Percentiles rank a stretch among this genome's conserved stretches.
Conservation (phyloP, 768 basidiomycete species). For the Lactarius hatsudake region DNA sequence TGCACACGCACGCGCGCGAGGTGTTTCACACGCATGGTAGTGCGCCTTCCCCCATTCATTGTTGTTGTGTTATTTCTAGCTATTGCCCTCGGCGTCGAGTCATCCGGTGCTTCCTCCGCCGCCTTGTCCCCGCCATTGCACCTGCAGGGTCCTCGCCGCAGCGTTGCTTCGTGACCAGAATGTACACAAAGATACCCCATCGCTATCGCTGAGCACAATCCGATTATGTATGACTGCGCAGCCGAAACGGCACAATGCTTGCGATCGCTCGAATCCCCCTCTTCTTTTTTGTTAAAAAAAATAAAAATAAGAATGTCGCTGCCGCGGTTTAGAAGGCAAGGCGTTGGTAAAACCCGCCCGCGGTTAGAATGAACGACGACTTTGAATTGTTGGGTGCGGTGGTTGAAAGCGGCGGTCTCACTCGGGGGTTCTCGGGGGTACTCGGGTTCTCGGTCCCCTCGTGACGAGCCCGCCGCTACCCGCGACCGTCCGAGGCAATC, state of each 20-base stretch:
- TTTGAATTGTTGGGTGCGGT: too few species aligned
- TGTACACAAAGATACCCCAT: background rate
- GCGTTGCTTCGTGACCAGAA: background rate
- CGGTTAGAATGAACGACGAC: background rate
- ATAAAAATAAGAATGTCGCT: background rate
- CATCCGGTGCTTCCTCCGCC: background rate
- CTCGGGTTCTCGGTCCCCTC: background rate
- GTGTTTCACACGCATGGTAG: background rate
- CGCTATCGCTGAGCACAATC: background rate
- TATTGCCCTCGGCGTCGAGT: background rate
- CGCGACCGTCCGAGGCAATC: background rate
- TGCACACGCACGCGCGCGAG: background rate
- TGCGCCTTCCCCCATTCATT: background rate
- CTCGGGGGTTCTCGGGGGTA: background rate
- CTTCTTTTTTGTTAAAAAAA: background rate
- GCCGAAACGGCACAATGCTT: background rate
- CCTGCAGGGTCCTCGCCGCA: background rate
- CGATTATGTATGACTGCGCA: background rate
- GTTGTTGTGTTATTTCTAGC: background rate
- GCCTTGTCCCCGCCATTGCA: background rate
- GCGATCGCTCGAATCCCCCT: background rate
- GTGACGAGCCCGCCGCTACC: background rate
- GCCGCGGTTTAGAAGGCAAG: background rate
- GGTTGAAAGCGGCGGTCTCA: too few species aligned
- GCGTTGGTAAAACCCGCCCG: background rate